phyloP scores from a whole-genome alignment of 768 basidiomycete genomes.

The Grammothele lineata region DNA sequence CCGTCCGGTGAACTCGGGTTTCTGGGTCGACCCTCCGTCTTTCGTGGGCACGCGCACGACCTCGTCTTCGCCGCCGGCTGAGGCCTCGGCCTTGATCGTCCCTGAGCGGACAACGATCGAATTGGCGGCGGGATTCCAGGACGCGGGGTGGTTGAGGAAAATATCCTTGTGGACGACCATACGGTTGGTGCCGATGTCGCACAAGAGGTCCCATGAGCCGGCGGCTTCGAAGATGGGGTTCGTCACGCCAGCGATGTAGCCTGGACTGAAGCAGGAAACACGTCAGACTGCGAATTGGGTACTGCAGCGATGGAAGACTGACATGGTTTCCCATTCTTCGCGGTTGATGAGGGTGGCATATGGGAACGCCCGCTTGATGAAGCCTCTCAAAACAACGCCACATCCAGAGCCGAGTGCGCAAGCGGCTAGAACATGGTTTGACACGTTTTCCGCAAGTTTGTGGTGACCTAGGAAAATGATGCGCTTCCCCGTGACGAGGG shows the following conservation, averaged over 20 bases:
- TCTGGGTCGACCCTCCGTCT: slow-evolving; percentile 42
- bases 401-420: slow-evolving; percentile 92
- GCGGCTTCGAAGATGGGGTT: slow-evolving; percentile 94
- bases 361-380: slow-evolving; percentile 90
- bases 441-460: slow-evolving; percentile 86
- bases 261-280: slow-evolving; percentile 70
- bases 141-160: slow-evolving; percentile 39
- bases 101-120: slow-evolving; percentile 53
- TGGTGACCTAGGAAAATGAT: slow-evolving; percentile 92
- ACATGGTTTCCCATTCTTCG: slow-evolving; percentile 90
- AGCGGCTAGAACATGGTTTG: slow-evolving; percentile 88
- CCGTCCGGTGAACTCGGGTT: slow-evolving; percentile 52
- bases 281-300: no score
- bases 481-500: slow-evolving; percentile 91
- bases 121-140: slow-evolving; percentile 25
- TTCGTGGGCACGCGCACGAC: slow-evolving; percentile 52
- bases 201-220: slow-evolving; percentile 87
- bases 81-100: slow-evolving; percentile 60
- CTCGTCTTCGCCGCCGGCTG: slow-evolving; percentile 65
- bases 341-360: slow-evolving; percentile 88
- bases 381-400: slow-evolving; percentile 77
- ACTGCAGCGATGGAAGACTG: no score
- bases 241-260: slow-evolving; percentile 94
- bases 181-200: slow-evolving; percentile 84
- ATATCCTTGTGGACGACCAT: slow-evolving; percentile 90